Conservation (phyloP, 768 basidiomycete species). For the Phanerodontia chrysosporium region DNA sequence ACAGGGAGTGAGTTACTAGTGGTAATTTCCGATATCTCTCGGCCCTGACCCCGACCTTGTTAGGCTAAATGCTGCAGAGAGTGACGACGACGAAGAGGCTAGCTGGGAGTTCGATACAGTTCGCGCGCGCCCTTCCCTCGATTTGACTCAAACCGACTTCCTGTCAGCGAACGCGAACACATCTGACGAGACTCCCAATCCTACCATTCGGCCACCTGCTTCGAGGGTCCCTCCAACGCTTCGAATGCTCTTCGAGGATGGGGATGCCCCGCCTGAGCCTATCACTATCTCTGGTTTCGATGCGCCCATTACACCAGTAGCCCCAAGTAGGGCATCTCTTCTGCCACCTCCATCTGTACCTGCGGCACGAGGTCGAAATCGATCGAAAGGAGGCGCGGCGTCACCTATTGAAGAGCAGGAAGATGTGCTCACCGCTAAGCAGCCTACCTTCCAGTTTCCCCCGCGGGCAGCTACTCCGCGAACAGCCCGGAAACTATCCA, state of each 20-base stretch:
- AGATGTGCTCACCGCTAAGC: slow-evolving; percentile 40
- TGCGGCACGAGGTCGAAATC: slow-evolving; percentile 28
- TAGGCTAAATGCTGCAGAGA: background rate
- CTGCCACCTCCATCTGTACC: slow-evolving; percentile 32
- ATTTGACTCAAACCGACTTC: slow-evolving; percentile 6
- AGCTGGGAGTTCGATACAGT: slow-evolving; percentile 80
- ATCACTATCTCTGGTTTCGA: slow-evolving; percentile 39
- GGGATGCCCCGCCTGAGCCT: slow-evolving; percentile 32
- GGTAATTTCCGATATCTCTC: background rate
- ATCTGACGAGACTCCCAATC: slow-evolving; percentile 26
- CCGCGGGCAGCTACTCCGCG: slow-evolving; percentile 30
- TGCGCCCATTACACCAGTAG: slow-evolving; percentile 9
- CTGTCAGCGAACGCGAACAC: slow-evolving; percentile 8
- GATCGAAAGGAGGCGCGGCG: slow-evolving; percentile 26
- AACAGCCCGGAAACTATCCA: slow-evolving; percentile 29
- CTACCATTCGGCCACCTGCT: slow-evolving; percentile 48
- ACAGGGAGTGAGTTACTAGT: slow-evolving; percentile 25
- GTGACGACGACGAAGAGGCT: slow-evolving; percentile 26
- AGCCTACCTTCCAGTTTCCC: slow-evolving; percentile 52
- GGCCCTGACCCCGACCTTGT: background rate
- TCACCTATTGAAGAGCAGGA: slow-evolving; percentile 32
- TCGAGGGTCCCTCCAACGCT: slow-evolving; percentile 71
- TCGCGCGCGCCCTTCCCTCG: slow-evolving; percentile 35
- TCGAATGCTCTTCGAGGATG: slow-evolving; percentile 73
- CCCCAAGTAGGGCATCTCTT: slow-evolving; percentile 16